Conservation (phyloP, 116 monocot species). For the Iris pallida region DNA sequence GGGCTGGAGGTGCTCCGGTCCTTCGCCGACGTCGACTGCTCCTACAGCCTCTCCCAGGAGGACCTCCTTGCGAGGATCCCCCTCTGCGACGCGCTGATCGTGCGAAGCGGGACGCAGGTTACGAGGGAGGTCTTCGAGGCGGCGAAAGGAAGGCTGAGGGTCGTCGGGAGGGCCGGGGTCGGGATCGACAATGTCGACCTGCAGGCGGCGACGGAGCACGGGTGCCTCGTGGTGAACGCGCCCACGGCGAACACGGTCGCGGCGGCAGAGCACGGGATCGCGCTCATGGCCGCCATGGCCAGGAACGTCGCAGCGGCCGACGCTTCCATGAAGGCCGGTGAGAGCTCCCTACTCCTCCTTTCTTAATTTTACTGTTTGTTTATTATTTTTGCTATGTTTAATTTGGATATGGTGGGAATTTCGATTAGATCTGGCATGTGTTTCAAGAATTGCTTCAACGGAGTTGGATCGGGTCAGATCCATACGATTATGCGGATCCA, state of each 20-base stretch:
- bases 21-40: conserved; percentile 59
- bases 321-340: conserved; percentile 70
- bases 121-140: conserved; percentile 79
- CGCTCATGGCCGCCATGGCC: conserved; percentile 69
- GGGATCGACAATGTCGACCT: conserved; percentile 91
- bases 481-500: too few species aligned
- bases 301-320: conserved; percentile 70
- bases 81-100: conserved; percentile 62
- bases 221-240: conserved; percentile 81
- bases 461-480: not conserved
- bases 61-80: conserved; percentile 58
- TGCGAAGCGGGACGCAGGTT: conserved; percentile 83
- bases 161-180: conserved; percentile 82
- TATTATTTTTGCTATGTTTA: not conserved
- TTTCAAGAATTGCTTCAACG: conserved; percentile 1
- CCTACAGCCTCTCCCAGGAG: conserved; percentile 46
- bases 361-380: not conserved
- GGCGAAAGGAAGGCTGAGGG: conserved; percentile 54
- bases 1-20: conserved; percentile 47
- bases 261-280: conserved; percentile 81
- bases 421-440: not conserved
- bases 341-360: conserved; percentile 7
- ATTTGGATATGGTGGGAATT: conserved; percentile 4
- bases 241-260: conserved; percentile 82
- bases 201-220: conserved; percentile 78